A percentile compares a stretch with the other conserved stretches of the same genome.
These are phyloP conservation scores for Mycena epipterygia DNA, from an alignment of 768 basidiomycete species.

Conservation along the genomic window DNA sequence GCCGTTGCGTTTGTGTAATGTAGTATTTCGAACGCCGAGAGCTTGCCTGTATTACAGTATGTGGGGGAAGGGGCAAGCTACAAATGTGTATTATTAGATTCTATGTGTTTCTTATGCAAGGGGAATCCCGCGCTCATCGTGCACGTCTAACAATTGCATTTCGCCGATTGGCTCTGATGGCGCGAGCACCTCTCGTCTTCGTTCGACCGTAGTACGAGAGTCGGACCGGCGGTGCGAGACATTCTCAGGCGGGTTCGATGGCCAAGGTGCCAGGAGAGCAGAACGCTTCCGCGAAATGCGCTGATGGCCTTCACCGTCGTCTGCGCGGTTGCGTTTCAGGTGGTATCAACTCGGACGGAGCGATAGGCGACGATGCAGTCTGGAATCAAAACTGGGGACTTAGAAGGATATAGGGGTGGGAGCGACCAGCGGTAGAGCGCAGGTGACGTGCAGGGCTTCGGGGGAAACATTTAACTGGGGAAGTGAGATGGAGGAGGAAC, in stretches of 20 bases:
- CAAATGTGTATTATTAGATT: too few relatives aligned
- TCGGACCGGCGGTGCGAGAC: too few relatives aligned
- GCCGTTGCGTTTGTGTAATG: too few relatives aligned
- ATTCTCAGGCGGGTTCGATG: neutral
- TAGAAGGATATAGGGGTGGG: neutral
- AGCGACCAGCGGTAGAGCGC: neutral
- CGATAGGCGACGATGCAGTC: neutral
- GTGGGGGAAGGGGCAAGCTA: too few relatives aligned
- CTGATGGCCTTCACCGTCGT: neutral
- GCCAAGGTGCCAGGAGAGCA: neutral
- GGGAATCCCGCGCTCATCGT: too few relatives aligned
- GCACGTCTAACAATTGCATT: too few relatives aligned
- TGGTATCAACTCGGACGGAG: neutral
- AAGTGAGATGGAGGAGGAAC: neutral
- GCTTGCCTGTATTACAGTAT: too few relatives aligned
- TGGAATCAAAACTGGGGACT: neutral
- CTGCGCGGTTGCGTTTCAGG: conserved; percentile 15
- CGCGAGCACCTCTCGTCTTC: too few relatives aligned
- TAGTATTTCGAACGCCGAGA: too few relatives aligned
- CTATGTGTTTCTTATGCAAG: too few relatives aligned
- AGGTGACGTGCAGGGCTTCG: neutral
- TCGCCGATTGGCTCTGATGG: neutral
- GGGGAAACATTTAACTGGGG: neutral
- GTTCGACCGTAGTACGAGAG: neutral
- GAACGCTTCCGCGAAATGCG: conserved; percentile 16